Base-by-base conservation (phyloP, 805 yeast species). In the Sugiyamaella marilandica region DNA sequence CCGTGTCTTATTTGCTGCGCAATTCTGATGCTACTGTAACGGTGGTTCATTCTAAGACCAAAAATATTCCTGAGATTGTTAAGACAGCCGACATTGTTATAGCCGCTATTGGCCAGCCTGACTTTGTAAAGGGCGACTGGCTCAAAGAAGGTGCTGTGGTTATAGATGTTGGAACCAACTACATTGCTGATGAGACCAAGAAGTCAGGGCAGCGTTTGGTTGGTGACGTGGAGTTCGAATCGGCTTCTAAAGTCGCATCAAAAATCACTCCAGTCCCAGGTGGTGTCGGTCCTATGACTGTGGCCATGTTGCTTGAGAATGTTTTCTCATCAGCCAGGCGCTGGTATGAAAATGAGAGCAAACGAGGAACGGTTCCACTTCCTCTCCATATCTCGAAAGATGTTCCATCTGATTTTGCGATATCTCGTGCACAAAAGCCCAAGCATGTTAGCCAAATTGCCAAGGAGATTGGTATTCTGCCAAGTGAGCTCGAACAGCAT, bases 281-380 rank as follows among this genome's bases (percentile, higher is more conserved):
- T 64, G 98, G 98, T 62, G 98, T 92, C 55, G 99, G 99, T 41
- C 99, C 99, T 59, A 92, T 92, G 98, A 92, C 99, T 24, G 97
- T 92, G 45, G 96, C 96, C 47, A 90, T 91, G 97, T 81, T 92
- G 55, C 80, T 92, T 61, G 80, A 85, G 59, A 92, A 94, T 65
- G 94, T 92, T 10, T 77, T 85, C 52, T 76, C 80, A 57, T 88
- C 96, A 45, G 97, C 98, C 18, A 77, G 85, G 61, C 71, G 77
- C 52, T 81, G 77, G 63, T 76, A 69, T 49, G 65, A 61, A 41
- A 66, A 68, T 43, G 69, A 74, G 63, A 76, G 78, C 65, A 70
- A 74, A 65, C 72, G 79, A 64, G 69, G 72, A 58, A 70, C 79
- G 64, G 70, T 70, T 59, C 84, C 88, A 21, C 71, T 83, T 58